phyloP scores from a whole-genome alignment of 768 basidiomycete species.

The Boletus tylopilopsis region DNA sequence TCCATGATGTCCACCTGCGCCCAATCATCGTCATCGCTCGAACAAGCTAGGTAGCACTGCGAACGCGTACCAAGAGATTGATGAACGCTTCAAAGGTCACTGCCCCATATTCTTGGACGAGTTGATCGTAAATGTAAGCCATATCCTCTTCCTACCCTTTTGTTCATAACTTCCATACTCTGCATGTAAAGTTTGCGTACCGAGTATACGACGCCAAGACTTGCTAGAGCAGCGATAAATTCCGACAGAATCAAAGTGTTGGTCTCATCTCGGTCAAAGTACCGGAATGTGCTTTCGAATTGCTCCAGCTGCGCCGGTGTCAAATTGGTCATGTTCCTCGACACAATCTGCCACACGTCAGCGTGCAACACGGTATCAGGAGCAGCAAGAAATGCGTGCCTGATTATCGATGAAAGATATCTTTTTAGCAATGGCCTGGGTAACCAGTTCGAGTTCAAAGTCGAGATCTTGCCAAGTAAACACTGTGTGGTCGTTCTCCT shows the following conservation, averaged over 20 bases:
- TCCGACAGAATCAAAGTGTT: conserved; percentile 84
- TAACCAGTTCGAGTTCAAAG: conserved; percentile 82
- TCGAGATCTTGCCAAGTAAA: conserved; percentile 86
- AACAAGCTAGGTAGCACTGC: neutral
- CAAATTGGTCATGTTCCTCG: conserved; percentile 89
- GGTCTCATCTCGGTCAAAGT: conserved; percentile 91
- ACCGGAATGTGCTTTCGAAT: conserved; percentile 95
- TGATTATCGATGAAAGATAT: conserved; percentile 97
- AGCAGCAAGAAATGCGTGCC: conserved; percentile 36
- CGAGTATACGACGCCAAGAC: conserved; percentile 90
- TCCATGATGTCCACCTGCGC: conserved; percentile 89
- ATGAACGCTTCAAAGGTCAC: conserved; percentile 94
- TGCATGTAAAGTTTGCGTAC: conserved; percentile 35
- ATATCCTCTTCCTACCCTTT: conserved; percentile 75
- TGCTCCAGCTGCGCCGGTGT: conserved; percentile 96
- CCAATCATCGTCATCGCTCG: conserved; percentile 2
- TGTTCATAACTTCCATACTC: neutral
- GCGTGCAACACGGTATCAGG: neutral
- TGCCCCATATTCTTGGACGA: conserved; percentile 78
- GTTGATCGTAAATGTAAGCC: conserved; percentile 75
- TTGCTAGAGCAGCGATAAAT: conserved; percentile 92
- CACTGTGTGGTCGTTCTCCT: conserved; percentile 95
- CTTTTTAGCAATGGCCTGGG: conserved; percentile 81
- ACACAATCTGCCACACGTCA: conserved; percentile 66
- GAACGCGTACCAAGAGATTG: conserved; percentile 70